Base-by-base conservation (phyloP, 345 rosid genomes). In the Isatis tinctoria region DNA sequence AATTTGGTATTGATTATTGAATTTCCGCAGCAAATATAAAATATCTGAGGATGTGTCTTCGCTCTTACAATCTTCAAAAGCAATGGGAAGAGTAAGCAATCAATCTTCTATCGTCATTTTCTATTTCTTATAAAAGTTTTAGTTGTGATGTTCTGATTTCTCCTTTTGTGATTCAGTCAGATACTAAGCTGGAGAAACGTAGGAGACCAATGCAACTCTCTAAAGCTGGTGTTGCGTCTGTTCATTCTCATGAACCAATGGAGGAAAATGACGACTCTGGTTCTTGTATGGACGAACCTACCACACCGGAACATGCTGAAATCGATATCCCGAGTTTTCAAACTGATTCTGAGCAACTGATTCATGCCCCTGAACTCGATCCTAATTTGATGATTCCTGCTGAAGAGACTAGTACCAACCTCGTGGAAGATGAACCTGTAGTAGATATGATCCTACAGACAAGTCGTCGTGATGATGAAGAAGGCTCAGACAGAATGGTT, bases 11-110 rank as follows among this genome's bases (percentile, higher is more conserved):
- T 22, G 24, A 22, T 22, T 22, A 22, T 35, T 65, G 56, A 48
- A 33, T 28, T 47, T 28, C 80, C 57, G 43, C 83, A 89, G 98
- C 72, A 86, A 91, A 74, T 85, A 83, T 82, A 89, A 87, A 82
- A 80, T 89, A 67, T 80, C 89, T 4, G 87, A 87, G 53, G 82
- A 81, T 63, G 86, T 85, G 35, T 32, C 35, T 32, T 32, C 4
- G 35, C 35, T 32, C 1, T 32, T 32, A 32, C 35, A 32, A 32
- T 32, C 35, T 32, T 32, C 35, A 6, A 32, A 7, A 5, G 8
- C 8, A 5, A 32, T 32, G 1, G 35, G 35, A 32, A 32, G 35
- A 32, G 35, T 32, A 6, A 32, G 35, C 8, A 32, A 32, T 7
- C 35, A 32, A 32, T 7, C 1, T 32, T 32, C 35, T 32, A 8